Conservation (phyloP, 2,329 filamentous ascomycete genomes). For the Xylariaceae sp. region DNA sequence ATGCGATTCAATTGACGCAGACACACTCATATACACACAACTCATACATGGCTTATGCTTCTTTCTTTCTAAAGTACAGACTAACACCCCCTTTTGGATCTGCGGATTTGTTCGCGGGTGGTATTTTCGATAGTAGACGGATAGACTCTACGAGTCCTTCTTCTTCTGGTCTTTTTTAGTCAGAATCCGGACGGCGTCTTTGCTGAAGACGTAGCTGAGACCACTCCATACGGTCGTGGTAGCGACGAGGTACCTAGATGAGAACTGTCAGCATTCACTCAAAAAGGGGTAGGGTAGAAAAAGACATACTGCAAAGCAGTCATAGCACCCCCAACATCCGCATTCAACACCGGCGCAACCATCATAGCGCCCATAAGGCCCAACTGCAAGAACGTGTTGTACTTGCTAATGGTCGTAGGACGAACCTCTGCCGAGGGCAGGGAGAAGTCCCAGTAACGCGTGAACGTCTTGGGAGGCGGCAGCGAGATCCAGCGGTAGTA, state of each 20-base stretch:
- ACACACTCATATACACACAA: too few species aligned
- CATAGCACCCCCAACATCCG: slow-evolving; percentile 51
- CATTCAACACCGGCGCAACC: slow-evolving; percentile 67
- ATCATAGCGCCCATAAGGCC: slow-evolving; percentile 80
- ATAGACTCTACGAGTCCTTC: slow-evolving; percentile 2
- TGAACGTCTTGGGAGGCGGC: slow-evolving; percentile 86
- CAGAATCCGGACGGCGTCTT: slow-evolving; percentile 87
- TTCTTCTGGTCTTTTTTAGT: slow-evolving; percentile 29
- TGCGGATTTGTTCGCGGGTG: too few species aligned
- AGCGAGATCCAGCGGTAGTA: slow-evolving; percentile 96
- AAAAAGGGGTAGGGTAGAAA: neutral
- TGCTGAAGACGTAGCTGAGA: slow-evolving; percentile 83
- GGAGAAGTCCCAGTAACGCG: slow-evolving; percentile 95
- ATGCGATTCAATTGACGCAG: too few species aligned
- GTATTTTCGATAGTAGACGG: neutral
- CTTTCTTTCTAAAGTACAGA: too few species aligned
- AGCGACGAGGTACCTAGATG: slow-evolving; percentile 70
- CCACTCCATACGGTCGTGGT: slow-evolving; percentile 91
- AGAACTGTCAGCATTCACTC: slow-evolving; percentile 1
- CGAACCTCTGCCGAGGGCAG: slow-evolving; percentile 81
- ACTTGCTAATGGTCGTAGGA: slow-evolving; percentile 78
- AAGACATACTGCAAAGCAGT: slow-evolving; percentile 59
- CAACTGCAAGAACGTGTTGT: slow-evolving; percentile 90
- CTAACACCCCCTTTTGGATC: too few species aligned
- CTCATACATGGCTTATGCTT: too few species aligned